Percentiles rank a stretch among this genome's conserved stretches.
phyloP scores from a whole-genome alignment of 176 grass and related monocot species.

The Oryza punctata region DNA sequence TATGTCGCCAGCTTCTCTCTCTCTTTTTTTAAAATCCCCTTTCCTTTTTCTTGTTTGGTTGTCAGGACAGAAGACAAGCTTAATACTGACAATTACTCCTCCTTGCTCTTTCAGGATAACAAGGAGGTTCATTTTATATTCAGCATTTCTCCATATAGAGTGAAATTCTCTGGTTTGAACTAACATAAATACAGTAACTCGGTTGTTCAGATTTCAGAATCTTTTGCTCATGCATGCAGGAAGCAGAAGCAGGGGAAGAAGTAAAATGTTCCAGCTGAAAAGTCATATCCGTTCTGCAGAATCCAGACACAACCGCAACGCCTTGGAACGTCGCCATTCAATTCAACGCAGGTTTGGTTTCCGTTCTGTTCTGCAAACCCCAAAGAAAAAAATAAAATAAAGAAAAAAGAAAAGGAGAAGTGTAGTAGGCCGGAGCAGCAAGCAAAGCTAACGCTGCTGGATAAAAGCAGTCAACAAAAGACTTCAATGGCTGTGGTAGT shows the following conservation, averaged over 20 bases:
- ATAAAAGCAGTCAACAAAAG: neutral
- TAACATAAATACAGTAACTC: neutral
- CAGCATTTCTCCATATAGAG: neutral
- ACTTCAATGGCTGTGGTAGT: neutral
- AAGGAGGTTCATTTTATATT: neutral
- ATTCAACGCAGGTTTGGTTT: neutral
- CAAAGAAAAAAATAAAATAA: neutral
- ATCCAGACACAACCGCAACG: neutral
- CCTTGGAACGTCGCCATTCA: neutral
- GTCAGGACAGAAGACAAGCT: neutral
- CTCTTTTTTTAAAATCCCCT: constrained; percentile 1
- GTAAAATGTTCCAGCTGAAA: neutral
- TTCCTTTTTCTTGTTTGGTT: neutral
- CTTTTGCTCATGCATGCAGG: neutral
- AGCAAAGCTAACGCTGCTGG: neutral
- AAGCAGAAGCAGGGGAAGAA: neutral
- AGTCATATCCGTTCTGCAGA: neutral
- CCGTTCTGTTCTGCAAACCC: neutral
- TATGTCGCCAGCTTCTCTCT: neutral
- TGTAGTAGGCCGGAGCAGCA: neutral
- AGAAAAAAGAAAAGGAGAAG: neutral
- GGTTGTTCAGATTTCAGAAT: neutral
- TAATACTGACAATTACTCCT: no score
- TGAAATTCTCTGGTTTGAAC: neutral
- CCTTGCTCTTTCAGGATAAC: neutral